Evolutionary conservation across 1,284 basidiomycete genomes (phyloP), one percentile per base, ranked within the genome.

Genomic region (Cryptococcus wingfieldii): DNA sequence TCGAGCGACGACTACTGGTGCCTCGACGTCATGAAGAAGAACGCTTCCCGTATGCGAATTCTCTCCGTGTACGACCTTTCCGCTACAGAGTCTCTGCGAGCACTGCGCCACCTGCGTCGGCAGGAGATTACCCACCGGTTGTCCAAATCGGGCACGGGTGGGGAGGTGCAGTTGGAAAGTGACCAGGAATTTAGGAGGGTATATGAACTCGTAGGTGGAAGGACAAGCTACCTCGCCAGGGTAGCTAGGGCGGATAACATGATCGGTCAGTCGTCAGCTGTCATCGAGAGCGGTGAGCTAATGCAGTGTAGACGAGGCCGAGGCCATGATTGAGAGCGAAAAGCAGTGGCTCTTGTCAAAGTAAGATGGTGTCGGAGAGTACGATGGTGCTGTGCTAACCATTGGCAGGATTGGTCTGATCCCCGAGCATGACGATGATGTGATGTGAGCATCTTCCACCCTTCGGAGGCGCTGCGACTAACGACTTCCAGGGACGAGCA

Each of bases 391-490:
- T 34, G 16, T 44, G 53, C 56, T 65, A 42, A 62, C 39, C 7
- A 16, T n/a, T 16, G 5, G 19, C 54, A 74, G 72, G 60, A 75
- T 90, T 51, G 88, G 87, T 67, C 72, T 80, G 64, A 83, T 83
- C 47, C 82, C 83, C 7, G 88, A 91, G 67, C 85, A 84, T 68
- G 89, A 90, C 70, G 89, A 90, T 76, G 88, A 91, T 75, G 88
- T 90, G 46, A 88, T 89, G 87, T 71, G 45, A 66, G 70, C 60
- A 3, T 8, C 12, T 27, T 10, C 14, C 3, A 13, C 28, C 14
- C n/a, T 8, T 23, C 5, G 43, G 28, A 50, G 37, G 1, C 23
- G 42, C 44, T 42, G 43, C 50, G 50, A 19, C 41, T 23, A 57
- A 50, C 19, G 14, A 13, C 28, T 14, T 16, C 23, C 16, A 74